Base-by-base conservation (phyloP, 768 basidiomycete genomes). In the Cantharellus cinnabarinus region DNA sequence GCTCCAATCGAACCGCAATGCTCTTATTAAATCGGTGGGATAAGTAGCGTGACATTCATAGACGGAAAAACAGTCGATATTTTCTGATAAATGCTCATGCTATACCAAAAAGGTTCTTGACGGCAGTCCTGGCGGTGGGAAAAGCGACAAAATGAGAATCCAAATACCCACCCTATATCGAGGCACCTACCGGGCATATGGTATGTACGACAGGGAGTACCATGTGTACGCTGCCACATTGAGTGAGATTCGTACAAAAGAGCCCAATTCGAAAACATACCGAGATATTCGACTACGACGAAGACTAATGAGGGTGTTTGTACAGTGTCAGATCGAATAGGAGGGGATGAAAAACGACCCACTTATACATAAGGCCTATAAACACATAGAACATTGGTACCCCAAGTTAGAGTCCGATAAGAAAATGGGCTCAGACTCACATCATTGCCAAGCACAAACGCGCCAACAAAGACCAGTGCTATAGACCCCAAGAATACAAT, bases 241-340 rank as follows among this genome's bases (percentile, higher is more conserved):
- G 41, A 42, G 39, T 39, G 7, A 29, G 20, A 15, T 42, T 58
- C 10, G 51, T 14, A 2, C 3, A 58, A 50, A 58, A 42, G 10
- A 44, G 29, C 4, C 82, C 84, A 39, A 86, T 71, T 56, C 77
- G 80, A 50, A 53, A 41, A 65, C 67, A 68, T 85, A 93, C 89
- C 91, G 60, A 94, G 75, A 70, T 87, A 94, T 69, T 93, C 82
- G 69, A 95, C 73, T 70, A 94, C 76, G 61, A 95, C 91, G 68
- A 95, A 88, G 60, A 90, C 87, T 88, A 70, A 60, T 52, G 38
- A 4, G 34, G 44, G 52, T 29, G 34, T 40, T 37, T n/a, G 34
- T 34, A 56, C 15, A 64, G 44, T 14, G 51, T 57, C 10, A 63
- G 29, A 35, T 42, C 56, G 60, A 38, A 51, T 63, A 40, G 40